A percentile compares a stretch with the other conserved stretches of the same genome.
phyloP scores from a whole-genome alignment of 768 basidiomycete genomes.

The Suillus tomentosus region DNA sequence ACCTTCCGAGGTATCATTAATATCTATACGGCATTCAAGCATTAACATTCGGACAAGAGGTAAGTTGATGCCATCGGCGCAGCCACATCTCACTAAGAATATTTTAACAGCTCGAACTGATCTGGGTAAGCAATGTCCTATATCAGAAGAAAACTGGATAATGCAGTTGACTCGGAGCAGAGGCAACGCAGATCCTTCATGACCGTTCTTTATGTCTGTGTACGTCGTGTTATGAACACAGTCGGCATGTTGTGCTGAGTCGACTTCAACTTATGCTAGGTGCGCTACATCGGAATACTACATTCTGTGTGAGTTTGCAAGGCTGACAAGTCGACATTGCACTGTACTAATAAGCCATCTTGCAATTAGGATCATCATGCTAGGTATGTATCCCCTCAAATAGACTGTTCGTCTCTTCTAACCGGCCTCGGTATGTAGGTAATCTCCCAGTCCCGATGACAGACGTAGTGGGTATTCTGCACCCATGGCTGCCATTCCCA shows the following conservation, averaged over 20 bases:
- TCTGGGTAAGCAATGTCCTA: no score
- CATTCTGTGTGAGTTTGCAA: neutral
- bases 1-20: no score
- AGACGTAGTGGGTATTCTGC: neutral
- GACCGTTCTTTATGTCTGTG: neutral
- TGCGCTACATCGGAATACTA: neutral
- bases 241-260: neutral
- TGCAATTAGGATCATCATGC: neutral
- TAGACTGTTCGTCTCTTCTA: neutral
- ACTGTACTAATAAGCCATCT: neutral
- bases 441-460: neutral
- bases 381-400: neutral
- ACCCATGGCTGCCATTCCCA: neutral
- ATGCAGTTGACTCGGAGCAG: neutral
- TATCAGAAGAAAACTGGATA: no score
- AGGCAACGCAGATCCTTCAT: neutral
- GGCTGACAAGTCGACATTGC: neutral
- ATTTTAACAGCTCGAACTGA: no score
- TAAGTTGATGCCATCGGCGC: no score
- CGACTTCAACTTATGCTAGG: neutral
- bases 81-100: no score
- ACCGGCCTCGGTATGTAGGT: neutral
- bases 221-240: neutral
- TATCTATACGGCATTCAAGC: no score
- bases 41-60: no score